Base-by-base conservation (phyloP, 2,329 filamentous ascomycete species). In the Cladosporium austrohemisphaericum region DNA sequence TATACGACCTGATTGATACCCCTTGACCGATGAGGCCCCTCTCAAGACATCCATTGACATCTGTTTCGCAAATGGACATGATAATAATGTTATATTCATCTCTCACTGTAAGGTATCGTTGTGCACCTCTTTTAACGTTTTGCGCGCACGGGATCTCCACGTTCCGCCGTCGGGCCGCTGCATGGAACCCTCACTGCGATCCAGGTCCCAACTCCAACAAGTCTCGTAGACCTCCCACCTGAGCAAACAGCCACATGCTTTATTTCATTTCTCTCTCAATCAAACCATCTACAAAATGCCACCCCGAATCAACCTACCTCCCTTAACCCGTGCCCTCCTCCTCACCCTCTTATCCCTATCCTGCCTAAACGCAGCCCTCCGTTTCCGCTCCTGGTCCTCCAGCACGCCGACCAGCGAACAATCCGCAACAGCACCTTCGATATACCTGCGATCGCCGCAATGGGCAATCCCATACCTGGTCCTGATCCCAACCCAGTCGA, bases 281-380 rank as follows among this genome's bases (percentile, higher is more conserved):
- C 2, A 35, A 5, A 14, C 13, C 16, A 13, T 28, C n/a, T 7
- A 11, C 1, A 50, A 32, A 16, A 56, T 54, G 53, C 54, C 54
- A 29, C 46, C 53, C 16, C 85, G 92, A 75, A 79, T 96, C 72
- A 96, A 94, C 65, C 85, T 97, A 55, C 93, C 93, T 52, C 92
- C 93, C 23, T 81, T 95, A 59, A 97, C 93, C 40, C 85, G 93
- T 56, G 82, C 81, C 60, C 77, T 92, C 49, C 84, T 98, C 60
- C 80, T 86, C 64, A 77, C 78, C 52, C 79, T 95, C 51, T 69
- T 90, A 56, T 72, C 83, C 55, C 84, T 95, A 70, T 94, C 90
- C 45, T 72, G 93, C 60, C 77, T 96, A 63, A 93, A 91, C 72
- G 84, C 86, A 57, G 77, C 84, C 58, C 82, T 94, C 68, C 81